Percentiles rank a stretch among this genome's conserved stretches.
phyloP scores from a whole-genome alignment of 108 stramenopile genomes.

The Epithemia pelagica region DNA sequence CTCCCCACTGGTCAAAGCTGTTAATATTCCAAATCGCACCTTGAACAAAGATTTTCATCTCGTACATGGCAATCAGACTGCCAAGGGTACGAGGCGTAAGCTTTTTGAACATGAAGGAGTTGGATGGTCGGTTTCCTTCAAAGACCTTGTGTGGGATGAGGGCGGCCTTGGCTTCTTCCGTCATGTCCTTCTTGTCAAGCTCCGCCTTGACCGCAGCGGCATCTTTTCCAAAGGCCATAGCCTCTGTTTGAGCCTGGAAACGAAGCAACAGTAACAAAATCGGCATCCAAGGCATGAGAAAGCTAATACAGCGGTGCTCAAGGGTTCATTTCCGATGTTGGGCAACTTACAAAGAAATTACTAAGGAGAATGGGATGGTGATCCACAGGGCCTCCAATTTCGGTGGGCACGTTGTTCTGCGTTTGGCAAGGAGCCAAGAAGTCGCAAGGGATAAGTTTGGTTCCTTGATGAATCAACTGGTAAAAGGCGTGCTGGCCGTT shows the following conservation, averaged over 20 bases:
- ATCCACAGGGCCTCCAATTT: conserved; percentile 63
- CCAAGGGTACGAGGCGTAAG: conserved; percentile 82
- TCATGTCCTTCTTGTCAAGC: conserved; percentile 26
- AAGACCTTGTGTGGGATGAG: conserved; percentile 92
- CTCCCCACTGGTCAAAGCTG: conserved; percentile 96
- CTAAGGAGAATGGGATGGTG: conserved; percentile 98
- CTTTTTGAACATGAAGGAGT: conserved; percentile 79
- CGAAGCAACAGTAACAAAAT: neutral
- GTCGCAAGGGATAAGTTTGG: conserved; percentile 89
- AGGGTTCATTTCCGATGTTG: neutral
- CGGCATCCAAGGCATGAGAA: no score
- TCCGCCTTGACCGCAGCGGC: conserved; percentile 40
- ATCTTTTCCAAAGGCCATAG: conserved; percentile 87
- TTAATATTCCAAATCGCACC: conserved; percentile 98
- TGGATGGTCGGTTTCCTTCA: conserved; percentile 96
- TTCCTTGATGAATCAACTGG: conserved; percentile 98
- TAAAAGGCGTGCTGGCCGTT: conserved; percentile 99
- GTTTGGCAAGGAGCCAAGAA: conserved; percentile 89
- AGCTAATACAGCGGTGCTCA: neutral
- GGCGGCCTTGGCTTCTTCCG: conserved; percentile 72
- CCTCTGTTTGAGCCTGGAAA: conserved; percentile 87
- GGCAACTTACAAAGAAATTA: conserved; percentile 84
- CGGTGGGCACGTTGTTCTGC: conserved; percentile 57
- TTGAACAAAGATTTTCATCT: conserved; percentile 97
- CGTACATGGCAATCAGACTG: conserved; percentile 94